Evolutionary conservation across 2,329 filamentous ascomycete genomes (phyloP).

Genomic region (Neurospora sp.): DNA sequence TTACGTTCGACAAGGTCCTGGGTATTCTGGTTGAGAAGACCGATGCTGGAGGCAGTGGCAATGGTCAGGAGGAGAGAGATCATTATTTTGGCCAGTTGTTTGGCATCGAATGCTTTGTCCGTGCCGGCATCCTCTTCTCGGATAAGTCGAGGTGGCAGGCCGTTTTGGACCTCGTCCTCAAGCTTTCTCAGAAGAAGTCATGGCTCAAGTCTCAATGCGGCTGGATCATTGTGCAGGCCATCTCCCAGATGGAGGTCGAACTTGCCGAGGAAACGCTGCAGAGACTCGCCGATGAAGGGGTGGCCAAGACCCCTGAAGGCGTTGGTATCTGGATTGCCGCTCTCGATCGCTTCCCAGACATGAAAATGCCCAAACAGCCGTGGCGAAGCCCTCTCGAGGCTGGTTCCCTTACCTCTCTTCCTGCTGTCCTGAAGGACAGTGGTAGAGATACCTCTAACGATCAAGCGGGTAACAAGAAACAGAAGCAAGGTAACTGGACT

Average conservation of each 20-base stretch:
- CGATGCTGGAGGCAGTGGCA: slow-evolving; percentile 41
- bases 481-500: slow-evolving; percentile 65
- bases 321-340: slow-evolving; percentile 79
- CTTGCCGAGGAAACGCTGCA: slow-evolving; percentile 54
- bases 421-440: slow-evolving; percentile 71
- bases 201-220: slow-evolving; percentile 88
- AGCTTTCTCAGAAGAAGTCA: slow-evolving; percentile 69
- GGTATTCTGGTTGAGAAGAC: slow-evolving; percentile 46
- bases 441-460: slow-evolving; percentile 43
- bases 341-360: slow-evolving; percentile 51
- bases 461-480: slow-evolving; percentile 30
- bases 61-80: slow-evolving; percentile 72
- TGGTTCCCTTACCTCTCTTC: slow-evolving; percentile 58
- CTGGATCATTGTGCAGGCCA: slow-evolving; percentile 65
- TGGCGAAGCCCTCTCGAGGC: slow-evolving; percentile 71
- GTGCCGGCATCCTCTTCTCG: slow-evolving; percentile 62
- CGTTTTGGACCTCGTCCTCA: slow-evolving; percentile 64
- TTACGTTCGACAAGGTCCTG: slow-evolving; percentile 48
- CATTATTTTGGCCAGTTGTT: slow-evolving; percentile 79
- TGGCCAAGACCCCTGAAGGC: slow-evolving; percentile 77
- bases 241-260: slow-evolving; percentile 51
- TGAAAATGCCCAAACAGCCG: slow-evolving; percentile 56
- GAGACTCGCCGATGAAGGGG: slow-evolving; percentile 51
- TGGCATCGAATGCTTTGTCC: slow-evolving; percentile 75
- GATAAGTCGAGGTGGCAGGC: slow-evolving; percentile 51